A percentile compares a stretch with the other conserved stretches of the same genome.
These are phyloP conservation scores for Fagopyrum tataricum DNA, from an alignment of 148 eudicot species.

Conservation along the genomic window DNA sequence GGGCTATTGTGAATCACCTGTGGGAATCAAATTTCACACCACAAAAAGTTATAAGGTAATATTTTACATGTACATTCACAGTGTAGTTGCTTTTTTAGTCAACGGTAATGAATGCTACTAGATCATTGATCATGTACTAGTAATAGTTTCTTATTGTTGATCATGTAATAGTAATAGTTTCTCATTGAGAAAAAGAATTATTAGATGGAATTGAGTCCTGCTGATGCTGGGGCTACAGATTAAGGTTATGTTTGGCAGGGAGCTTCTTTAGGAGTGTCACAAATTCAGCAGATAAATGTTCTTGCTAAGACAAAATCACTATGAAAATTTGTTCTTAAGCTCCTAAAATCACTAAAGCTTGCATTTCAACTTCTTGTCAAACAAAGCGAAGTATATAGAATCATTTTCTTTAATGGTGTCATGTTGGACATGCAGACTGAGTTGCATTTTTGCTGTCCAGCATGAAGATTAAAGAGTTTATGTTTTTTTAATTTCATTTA, in stretches of 20 bases:
- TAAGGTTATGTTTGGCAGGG: too few relatives aligned
- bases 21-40: slow-evolving; percentile 99
- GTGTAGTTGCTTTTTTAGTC: background rate
- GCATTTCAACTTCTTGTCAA: too few relatives aligned
- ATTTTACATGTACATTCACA: background rate
- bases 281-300: too few relatives aligned
- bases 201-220: too few relatives aligned
- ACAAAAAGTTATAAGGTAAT: slow-evolving; percentile 70
- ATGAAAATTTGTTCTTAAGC: too few relatives aligned
- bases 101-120: background rate
- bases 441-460: background rate
- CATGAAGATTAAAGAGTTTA: background rate
- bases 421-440: background rate
- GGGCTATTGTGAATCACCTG: slow-evolving; percentile 74
- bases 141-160: background rate
- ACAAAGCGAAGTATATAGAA: background rate
- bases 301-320: too few relatives aligned
- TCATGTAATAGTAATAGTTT: background rate
- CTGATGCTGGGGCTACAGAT: too few relatives aligned
- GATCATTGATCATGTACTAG: background rate
- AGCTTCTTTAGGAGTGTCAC: background rate
- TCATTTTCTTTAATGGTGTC: background rate
- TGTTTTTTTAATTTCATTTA: background rate
- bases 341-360: too few relatives aligned
- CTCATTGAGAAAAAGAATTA: too few relatives aligned